These are phyloP conservation scores for Calycina herbarum DNA, from an alignment of 2,329 filamentous ascomycete genomes.

Conservation along the genomic window DNA sequence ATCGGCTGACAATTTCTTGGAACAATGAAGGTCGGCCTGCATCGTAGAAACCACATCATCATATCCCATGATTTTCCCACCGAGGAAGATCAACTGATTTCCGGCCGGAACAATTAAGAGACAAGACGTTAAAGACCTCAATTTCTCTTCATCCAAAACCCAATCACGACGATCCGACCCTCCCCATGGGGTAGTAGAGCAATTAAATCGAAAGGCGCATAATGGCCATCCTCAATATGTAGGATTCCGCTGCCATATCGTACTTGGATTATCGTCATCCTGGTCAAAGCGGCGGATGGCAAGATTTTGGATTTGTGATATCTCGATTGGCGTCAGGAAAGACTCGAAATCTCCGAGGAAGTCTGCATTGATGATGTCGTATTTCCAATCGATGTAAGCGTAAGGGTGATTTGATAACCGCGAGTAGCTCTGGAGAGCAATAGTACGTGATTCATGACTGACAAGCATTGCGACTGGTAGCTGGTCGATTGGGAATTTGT, in stretches of 20 bases:
- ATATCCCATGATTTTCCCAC: no score
- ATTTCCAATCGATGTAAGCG: constrained; percentile 8
- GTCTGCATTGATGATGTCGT: constrained; percentile 8
- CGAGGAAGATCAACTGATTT: no score
- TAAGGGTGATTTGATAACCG: not conserved
- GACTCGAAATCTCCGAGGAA: constrained; percentile 2
- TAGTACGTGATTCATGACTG: constrained; percentile 3
- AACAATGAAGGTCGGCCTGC: no score
- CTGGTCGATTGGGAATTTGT: not conserved
- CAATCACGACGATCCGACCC: not conserved
- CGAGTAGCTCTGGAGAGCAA: constrained; percentile 7
- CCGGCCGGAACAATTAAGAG: not conserved
- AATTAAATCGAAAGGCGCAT: constrained; percentile 12
- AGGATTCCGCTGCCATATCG: constrained; percentile 11
- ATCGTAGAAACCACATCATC: no score
- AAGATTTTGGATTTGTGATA: constrained; percentile 8
- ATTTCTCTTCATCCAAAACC: constrained; percentile 5
- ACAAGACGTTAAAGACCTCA: constrained; percentile 6
- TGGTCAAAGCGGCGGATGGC: constrained; percentile 8
- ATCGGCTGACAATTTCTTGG: no score
- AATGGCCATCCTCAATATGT: constrained; percentile 10
- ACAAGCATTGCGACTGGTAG: not conserved
- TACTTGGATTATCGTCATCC: constrained; percentile 8
- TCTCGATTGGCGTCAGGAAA: not conserved
- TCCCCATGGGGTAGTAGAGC: not conserved